Conservation (phyloP, 371 early-diverging fungal genomes). For the Mortierella sp. region DNA sequence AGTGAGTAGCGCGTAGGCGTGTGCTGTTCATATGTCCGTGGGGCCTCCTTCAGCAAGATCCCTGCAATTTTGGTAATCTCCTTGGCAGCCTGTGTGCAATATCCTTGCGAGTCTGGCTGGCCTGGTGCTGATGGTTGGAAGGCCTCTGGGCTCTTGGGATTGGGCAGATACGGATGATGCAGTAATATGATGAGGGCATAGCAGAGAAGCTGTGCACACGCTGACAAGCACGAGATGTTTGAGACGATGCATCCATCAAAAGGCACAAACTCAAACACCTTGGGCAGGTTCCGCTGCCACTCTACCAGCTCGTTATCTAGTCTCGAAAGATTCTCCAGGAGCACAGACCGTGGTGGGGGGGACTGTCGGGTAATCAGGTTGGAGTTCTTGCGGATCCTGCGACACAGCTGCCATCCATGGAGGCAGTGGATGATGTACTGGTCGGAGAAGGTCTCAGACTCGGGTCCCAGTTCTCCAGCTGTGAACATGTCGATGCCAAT, state of each 20-base stretch:
- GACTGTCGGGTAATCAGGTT: slow-evolving; percentile 37
- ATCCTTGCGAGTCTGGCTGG: slow-evolving; percentile 53
- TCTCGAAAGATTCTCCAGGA: slow-evolving; percentile 35
- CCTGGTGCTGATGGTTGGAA: slow-evolving; percentile 26
- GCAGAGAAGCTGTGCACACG: slow-evolving; percentile 45
- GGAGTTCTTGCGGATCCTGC: slow-evolving; percentile 53
- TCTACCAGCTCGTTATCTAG: slow-evolving; percentile 51
- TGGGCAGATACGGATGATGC: slow-evolving; percentile 54
- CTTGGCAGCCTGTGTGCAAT: slow-evolving; percentile 57
- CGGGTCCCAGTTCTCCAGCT: slow-evolving; percentile 43
- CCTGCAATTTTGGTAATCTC: slow-evolving; percentile 56
- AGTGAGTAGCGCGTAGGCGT: slow-evolving; percentile 45
- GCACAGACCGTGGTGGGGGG: slow-evolving; percentile 25
- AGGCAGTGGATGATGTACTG: slow-evolving; percentile 51
- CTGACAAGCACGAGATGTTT: slow-evolving; percentile 21
- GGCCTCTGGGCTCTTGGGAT: slow-evolving; percentile 50
- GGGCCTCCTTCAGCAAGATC: slow-evolving; percentile 46
- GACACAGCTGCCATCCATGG: slow-evolving; percentile 51
- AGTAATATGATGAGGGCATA: slow-evolving; percentile 55
- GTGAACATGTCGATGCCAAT: slow-evolving; percentile 40
- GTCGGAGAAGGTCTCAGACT: slow-evolving; percentile 43
- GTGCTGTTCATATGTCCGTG: slow-evolving; percentile 42
- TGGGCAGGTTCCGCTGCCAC: slow-evolving; percentile 50
- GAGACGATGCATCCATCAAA: slow-evolving; percentile 36
- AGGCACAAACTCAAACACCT: slow-evolving; percentile 43